Evolutionary conservation across 78 protist species (phyloP).

Genomic region (Dictyostelium brefeldianum): DNA sequence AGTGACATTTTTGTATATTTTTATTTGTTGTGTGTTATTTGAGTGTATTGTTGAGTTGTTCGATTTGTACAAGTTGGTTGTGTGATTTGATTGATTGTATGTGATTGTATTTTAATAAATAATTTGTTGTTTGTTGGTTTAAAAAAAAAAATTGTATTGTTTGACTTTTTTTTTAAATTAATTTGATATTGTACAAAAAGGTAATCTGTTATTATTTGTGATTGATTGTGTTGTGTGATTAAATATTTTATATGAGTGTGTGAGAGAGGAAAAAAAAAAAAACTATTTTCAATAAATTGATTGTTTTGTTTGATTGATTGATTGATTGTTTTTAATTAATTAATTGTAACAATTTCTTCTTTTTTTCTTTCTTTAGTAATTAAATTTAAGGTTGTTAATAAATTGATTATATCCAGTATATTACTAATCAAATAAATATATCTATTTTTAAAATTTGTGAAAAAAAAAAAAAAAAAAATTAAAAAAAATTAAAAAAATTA

Average conservation of each 20-base stretch:
- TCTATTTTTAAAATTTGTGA: background rate
- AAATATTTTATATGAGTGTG: background rate
- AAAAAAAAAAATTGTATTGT: background rate
- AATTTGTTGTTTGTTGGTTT: background rate
- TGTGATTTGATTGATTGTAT: background rate
- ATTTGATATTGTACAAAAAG: background rate
- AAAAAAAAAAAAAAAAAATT: background rate
- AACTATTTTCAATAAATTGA: background rate
- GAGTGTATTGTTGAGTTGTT: background rate
- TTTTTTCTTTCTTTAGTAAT: background rate
- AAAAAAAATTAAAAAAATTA: constrained; percentile 9
- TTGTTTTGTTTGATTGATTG: constrained; percentile 15
- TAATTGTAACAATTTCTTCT: background rate
- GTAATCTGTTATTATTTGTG: no score
- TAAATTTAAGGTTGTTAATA: no score
- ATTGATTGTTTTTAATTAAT: background rate
- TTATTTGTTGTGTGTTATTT: background rate
- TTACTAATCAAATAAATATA: no score
- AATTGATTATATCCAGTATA: no score
- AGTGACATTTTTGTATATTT: constrained; percentile 67
- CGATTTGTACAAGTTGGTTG: constrained; percentile 9
- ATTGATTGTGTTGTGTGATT: no score
- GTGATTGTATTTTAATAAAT: background rate
- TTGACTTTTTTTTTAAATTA: background rate
- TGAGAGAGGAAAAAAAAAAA: background rate